A percentile compares a stretch with the other conserved stretches of the same genome.
phyloP scores from a whole-genome alignment of 2,329 filamentous ascomycete genomes.

The Phialophora chinensis region DNA sequence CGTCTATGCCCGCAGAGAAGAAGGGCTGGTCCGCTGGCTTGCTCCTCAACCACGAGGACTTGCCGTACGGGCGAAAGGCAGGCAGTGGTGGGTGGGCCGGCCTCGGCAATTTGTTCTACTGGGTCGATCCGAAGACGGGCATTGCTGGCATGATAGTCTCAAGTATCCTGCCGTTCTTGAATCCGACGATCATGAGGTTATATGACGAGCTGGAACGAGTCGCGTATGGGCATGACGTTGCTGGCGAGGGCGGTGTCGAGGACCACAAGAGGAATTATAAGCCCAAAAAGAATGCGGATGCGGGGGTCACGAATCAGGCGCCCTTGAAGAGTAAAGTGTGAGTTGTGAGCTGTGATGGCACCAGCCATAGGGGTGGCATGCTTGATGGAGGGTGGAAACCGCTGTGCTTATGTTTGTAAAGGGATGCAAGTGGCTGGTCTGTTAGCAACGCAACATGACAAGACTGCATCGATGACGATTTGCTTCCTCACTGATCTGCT shows the following conservation, averaged over 20 bases:
- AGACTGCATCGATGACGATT: too few relatives aligned
- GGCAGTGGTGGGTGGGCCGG: constrained; percentile 36
- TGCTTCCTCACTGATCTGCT: too few relatives aligned
- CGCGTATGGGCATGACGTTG: constrained; percentile 32
- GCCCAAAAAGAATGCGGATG: not conserved
- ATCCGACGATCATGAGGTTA: constrained; percentile 26
- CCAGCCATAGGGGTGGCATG: not conserved
- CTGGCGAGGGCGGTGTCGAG: constrained; percentile 6
- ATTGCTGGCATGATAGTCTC: constrained; percentile 30
- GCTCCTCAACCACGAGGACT: constrained; percentile 34
- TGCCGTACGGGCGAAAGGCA: constrained; percentile 29
- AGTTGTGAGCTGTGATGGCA: not conserved
- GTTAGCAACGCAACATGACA: too few relatives aligned
- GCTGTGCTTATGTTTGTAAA: too few relatives aligned
- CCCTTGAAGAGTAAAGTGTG: not conserved
- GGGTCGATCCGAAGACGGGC: constrained; percentile 31
- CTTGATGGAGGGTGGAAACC: not conserved
- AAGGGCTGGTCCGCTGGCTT: constrained; percentile 35
- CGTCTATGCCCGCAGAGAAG: constrained; percentile 14
- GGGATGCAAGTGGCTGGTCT: too few relatives aligned
- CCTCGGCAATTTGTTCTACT: constrained; percentile 37
- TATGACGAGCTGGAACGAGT: constrained; percentile 35
- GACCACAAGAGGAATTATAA: constrained; percentile 20
- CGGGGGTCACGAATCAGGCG: not conserved
- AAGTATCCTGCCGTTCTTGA: constrained; percentile 31